Evolutionary conservation across 306 rosid genomes (phyloP).

Genomic region (Glycyrrhiza uralensis): DNA sequence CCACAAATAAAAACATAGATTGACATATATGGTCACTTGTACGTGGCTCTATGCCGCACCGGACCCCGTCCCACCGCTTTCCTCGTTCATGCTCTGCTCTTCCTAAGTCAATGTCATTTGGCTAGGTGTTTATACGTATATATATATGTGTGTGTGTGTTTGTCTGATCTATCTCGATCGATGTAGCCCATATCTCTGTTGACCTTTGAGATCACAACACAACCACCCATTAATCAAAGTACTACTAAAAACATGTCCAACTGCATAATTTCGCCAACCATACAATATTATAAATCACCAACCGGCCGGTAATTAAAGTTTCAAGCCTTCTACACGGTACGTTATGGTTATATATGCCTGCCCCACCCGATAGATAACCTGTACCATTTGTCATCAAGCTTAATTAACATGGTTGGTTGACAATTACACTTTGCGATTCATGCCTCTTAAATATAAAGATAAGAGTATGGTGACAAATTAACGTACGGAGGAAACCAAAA

Average conservation of each 20-base stretch:
- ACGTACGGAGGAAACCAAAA: neutral
- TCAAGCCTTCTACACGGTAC: conserved; percentile 4
- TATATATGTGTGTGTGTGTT: too few relatives aligned
- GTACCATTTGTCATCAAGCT: conserved; percentile 12
- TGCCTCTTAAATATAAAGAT: conserved; percentile 18
- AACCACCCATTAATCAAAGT: too few relatives aligned
- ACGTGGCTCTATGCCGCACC: conserved; percentile 2
- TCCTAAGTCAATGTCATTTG: conserved; percentile 29
- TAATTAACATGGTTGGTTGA: conserved; percentile 22
- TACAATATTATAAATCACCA: conserved; percentile 14
- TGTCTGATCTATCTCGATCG: too few relatives aligned
- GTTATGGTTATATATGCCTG: too few relatives aligned
- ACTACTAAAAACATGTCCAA: conserved; percentile 15
- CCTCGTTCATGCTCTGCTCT: conserved; percentile 7
- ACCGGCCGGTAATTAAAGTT: neutral
- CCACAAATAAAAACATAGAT: conserved; percentile 18
- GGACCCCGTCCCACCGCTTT: conserved; percentile 21
- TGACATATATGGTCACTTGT: conserved; percentile 15
- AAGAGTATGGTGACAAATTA: conserved; percentile 11
- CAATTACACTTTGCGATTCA: conserved; percentile 17
- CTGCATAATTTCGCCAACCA: conserved; percentile 14
- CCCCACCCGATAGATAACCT: neutral
- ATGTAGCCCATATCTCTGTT: too few relatives aligned
- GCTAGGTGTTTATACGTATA: conserved; percentile 9
- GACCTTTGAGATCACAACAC: too few relatives aligned